Evolutionary conservation across 2,329 filamentous ascomycete genomes (phyloP).

Genomic region (Tolypocladium tropicale): DNA sequence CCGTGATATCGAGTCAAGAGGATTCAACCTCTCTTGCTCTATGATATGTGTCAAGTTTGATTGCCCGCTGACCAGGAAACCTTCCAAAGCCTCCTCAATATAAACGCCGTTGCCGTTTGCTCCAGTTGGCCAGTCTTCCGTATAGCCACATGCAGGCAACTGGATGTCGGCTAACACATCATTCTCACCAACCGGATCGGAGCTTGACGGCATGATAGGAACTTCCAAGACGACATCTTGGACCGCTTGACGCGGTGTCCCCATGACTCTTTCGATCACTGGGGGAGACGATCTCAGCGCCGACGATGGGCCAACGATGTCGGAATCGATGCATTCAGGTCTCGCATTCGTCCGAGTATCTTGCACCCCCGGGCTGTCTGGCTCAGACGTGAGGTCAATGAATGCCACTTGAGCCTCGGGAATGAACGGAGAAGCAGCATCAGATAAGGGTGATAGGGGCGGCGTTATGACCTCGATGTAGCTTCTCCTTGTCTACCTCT

Average conservation of each 20-base stretch:
- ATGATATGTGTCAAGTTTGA: constrained; percentile 3
- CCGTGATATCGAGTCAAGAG: constrained; percentile 13
- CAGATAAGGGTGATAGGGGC: constrained; percentile 16
- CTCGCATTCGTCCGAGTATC: constrained; percentile 2
- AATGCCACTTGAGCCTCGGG: constrained; percentile 8
- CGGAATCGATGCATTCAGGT: constrained; percentile 10
- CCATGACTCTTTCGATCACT: not conserved
- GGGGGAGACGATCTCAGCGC: constrained; percentile 7
- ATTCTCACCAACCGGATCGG: not conserved
- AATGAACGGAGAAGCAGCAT: constrained; percentile 9
- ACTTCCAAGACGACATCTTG: constrained; percentile 11
- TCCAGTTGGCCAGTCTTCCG: not conserved
- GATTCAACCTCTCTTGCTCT: constrained; percentile 18
- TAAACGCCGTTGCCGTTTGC: not conserved
- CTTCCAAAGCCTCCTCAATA: constrained; percentile 15
- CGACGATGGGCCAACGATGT: constrained; percentile 5
- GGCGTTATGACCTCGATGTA: constrained; percentile 10
- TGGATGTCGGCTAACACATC: not conserved
- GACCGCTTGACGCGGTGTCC: not conserved
- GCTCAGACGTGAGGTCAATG: constrained; percentile 20
- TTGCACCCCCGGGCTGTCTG: constrained; percentile 12
- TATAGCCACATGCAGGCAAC: not conserved
- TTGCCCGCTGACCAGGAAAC: constrained; percentile 9
- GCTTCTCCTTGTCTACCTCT: not conserved
- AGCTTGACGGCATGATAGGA: constrained; percentile 11